Evolutionary conservation across 2,329 filamentous ascomycete species (phyloP).

Genomic region (Aspergillus tubingensis): DNA sequence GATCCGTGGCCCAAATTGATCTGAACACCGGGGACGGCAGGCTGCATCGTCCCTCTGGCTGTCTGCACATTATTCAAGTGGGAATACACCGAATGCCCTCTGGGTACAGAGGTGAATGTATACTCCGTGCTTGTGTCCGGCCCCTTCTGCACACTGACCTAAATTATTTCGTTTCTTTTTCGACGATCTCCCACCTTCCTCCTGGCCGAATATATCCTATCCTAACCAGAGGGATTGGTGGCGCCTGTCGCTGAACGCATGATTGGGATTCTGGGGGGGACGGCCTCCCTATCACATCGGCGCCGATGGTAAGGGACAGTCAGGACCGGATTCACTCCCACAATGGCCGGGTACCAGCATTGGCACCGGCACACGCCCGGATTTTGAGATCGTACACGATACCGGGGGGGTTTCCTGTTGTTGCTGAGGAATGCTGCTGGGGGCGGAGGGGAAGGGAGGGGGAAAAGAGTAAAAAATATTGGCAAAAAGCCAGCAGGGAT

Average conservation of each 20-base stretch:
- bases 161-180: constrained; percentile 5
- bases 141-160: background rate
- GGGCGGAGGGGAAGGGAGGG: background rate
- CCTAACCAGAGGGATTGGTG: constrained; percentile 1
- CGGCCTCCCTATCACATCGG: constrained; percentile 13
- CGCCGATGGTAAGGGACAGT: background rate
- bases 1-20: constrained; percentile 3
- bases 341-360: constrained; percentile 15
- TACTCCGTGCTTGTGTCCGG: background rate
- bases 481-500: constrained; percentile 1
- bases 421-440: constrained; percentile 16
- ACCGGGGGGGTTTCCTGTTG: constrained; percentile 5
- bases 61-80: constrained; percentile 1
- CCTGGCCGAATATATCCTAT: background rate
- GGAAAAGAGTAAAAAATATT: background rate
- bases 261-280: background rate
- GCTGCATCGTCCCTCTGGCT: constrained; percentile 8
- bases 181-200: background rate
- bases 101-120: background rate
- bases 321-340: background rate
- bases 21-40: constrained; percentile 10
- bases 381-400: constrained; percentile 14
- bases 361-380: constrained; percentile 10
- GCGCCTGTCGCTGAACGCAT: background rate
- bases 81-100: constrained; percentile 6